Conservation (phyloP, 176 grass and related monocot genomes). For the Dendrocalamus sinicus region DNA sequence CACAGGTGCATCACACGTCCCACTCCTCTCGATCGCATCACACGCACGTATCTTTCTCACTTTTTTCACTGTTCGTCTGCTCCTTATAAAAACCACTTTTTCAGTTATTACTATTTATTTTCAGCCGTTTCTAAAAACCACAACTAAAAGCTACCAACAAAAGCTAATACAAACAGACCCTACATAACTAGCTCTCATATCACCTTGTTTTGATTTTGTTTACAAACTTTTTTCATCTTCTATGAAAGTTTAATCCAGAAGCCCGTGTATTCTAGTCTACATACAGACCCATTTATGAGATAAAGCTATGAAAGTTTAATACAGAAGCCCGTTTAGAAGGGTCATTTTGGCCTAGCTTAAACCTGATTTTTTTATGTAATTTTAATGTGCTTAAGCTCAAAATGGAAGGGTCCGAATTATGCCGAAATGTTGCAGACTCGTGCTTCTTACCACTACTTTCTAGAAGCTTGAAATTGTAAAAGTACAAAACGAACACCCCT, state of each 20-base stretch:
- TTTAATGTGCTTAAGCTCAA: not conserved
- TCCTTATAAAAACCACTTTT: no score
- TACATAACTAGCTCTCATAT: not conserved
- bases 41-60: no score
- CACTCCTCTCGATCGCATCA: no score
- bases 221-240: not conserved
- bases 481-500: not conserved
- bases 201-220: not conserved
- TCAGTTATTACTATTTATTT: no score
- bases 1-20: no score
- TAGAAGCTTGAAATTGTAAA: constrained; percentile 10
- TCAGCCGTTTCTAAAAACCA: no score
- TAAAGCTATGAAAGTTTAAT: not conserved
- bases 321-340: not conserved
- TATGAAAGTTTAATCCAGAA: no score
- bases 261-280: not conserved
- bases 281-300: not conserved
- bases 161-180: no score
- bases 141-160: no score
- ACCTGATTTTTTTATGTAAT: not conserved
- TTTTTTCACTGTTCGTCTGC: no score
- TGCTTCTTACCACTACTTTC: not conserved
- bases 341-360: not conserved
- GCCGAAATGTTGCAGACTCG: not conserved
- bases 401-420: not conserved